Conservation (phyloP, 441 rosid genomes). For the Kokia cookei region DNA sequence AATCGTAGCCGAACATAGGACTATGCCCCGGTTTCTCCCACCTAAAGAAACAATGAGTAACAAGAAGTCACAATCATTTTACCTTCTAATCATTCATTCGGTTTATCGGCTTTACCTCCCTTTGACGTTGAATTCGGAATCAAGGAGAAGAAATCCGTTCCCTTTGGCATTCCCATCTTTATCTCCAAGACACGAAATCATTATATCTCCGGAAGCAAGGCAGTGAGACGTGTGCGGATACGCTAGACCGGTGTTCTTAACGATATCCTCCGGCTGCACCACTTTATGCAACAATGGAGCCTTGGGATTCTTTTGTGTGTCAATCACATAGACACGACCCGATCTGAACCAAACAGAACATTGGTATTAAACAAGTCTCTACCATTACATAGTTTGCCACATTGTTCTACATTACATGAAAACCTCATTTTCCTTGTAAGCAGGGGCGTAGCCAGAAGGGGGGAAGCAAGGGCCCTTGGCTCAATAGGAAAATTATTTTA, state of each 20-base stretch:
- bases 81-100: neutral
- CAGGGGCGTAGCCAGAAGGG: too few species aligned
- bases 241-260: slow-evolving; percentile 72
- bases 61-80: neutral
- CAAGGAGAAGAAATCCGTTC: slow-evolving; percentile 86
- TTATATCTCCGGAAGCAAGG: slow-evolving; percentile 77
- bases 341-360: slow-evolving; percentile 42
- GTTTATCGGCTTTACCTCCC: slow-evolving; percentile 39
- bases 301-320: slow-evolving; percentile 52
- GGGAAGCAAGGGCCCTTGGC: too few species aligned
- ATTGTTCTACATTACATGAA: too few species aligned
- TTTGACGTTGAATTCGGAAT: slow-evolving; percentile 77
- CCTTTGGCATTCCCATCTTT: slow-evolving; percentile 82
- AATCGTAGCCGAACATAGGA: slow-evolving; percentile 82
- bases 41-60: slow-evolving; percentile 22
- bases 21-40: slow-evolving; percentile 91
- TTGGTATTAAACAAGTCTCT: neutral
- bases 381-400: neutral
- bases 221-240: slow-evolving; percentile 93
- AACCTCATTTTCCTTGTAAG: too few species aligned
- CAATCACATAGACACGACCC: slow-evolving; percentile 65
- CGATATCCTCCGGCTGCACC: slow-evolving; percentile 59
- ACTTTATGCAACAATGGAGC: slow-evolving; percentile 77
- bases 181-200: slow-evolving; percentile 87
- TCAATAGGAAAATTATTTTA: too few species aligned